Evolutionary conservation across 768 basidiomycete genomes (phyloP).

Genomic region (Collybia sordida): DNA sequence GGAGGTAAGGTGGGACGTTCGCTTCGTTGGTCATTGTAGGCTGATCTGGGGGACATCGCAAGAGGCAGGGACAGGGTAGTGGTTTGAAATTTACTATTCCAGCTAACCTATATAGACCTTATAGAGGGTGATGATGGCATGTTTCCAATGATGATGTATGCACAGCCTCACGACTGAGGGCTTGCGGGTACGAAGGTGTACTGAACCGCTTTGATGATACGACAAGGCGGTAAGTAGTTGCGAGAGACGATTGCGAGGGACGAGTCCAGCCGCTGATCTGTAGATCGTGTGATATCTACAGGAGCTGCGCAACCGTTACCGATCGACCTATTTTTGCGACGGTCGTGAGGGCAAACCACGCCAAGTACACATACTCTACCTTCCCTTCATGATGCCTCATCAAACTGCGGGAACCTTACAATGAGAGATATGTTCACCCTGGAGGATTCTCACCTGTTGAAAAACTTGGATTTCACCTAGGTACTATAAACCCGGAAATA

Average conservation of each 20-base stretch:
- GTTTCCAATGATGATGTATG: constrained; percentile 4
- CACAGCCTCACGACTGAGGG: constrained; percentile 14
- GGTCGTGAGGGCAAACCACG: constrained; percentile 8
- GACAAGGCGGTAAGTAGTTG: constrained; percentile 4
- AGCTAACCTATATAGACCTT: constrained; percentile 6
- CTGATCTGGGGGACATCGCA: constrained; percentile 26
- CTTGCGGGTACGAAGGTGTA: neutral
- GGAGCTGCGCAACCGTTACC: constrained; percentile 7
- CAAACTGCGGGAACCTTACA: too few species aligned
- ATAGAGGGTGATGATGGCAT: constrained; percentile 5
- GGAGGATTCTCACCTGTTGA: too few species aligned
- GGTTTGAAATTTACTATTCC: neutral
- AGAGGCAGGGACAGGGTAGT: constrained; percentile 4
- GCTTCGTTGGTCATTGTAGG: constrained; percentile 25
- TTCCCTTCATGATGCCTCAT: too few species aligned
- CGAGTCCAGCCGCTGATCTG: constrained; percentile 9
- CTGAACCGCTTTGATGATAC: constrained; percentile 5
- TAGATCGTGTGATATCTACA: constrained; percentile 10
- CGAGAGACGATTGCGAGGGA: constrained; percentile 3
- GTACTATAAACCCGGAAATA: too few species aligned
- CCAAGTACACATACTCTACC: neutral
- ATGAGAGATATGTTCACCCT: too few species aligned
- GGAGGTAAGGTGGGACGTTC: constrained; percentile 67
- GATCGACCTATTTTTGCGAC: neutral
- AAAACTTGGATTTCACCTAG: too few species aligned